Evolutionary conservation across 2,329 filamentous ascomycete genomes (phyloP), one percentile per base, ranked within the genome.

Genomic region (Apiospora aurea): DNA sequence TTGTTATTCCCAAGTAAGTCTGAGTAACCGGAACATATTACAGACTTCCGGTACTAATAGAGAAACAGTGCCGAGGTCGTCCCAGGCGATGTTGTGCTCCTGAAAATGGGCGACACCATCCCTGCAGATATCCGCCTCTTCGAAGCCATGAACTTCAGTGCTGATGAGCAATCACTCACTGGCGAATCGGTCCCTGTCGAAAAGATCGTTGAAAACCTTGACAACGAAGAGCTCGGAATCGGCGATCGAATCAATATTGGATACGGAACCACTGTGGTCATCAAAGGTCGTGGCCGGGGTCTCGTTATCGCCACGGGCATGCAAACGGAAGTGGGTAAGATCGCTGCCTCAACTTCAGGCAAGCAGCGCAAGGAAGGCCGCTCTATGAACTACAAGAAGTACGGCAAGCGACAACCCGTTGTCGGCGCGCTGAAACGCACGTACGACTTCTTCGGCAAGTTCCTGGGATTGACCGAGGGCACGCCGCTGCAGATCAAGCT

Each of bases 401-500:
- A 88, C 67, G 86, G 86, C 75, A 87, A 86, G 80, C 81, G 81
- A 24, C 85, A 87, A 76, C 84, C 86, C 2, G 79, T 86, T 13
- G 82, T 87, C 21, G 86, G 86, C 18, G 78, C 85, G 41, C 73
- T 80, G 4, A 86, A 83, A 78, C 86, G 87, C 69, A 81, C 81
- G 43, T 87, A 85, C 72, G 84, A 87, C 75, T 81, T 85, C 24
- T 75, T 87, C 64, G 87, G 87, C 75, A 88, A 89, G 80, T 90
- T 91, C 76, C 85, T 92, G 70, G 90, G 88, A 68, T 78, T 90
- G 38, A 87, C 86, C 4, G 86, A 91, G 73, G 94, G 94, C 43
- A 96, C 94, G 2, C 94, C 94, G 3, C 85, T 96, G 68, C 93
- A 95, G 82, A 89, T 91, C 75, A 95, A 94, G 81, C 85, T 96